Conservation (phyloP, 129 eudicot genomes). For the Apium graveolens region DNA sequence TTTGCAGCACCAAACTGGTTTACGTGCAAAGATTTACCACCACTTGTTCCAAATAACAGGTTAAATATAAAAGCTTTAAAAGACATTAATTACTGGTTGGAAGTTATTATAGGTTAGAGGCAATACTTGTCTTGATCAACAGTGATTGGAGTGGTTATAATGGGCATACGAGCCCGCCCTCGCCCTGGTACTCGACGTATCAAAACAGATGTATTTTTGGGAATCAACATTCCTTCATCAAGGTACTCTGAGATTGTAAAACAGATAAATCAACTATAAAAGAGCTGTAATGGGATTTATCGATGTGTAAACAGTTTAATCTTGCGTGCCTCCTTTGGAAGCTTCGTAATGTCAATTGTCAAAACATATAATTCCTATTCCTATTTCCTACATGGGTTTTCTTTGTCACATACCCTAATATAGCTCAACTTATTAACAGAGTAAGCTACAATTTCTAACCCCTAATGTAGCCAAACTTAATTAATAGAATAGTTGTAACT, state of each 20-base stretch:
- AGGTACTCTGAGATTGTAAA: slow-evolving; percentile 80
- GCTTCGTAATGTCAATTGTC: slow-evolving; percentile 11
- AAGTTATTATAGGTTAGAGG: slow-evolving; percentile 37
- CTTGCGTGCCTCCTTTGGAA: slow-evolving; percentile 7
- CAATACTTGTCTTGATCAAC: slow-evolving; percentile 65
- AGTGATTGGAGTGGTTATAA: slow-evolving; percentile 64
- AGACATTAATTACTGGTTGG: slow-evolving; percentile 4
- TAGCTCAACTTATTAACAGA: background rate
- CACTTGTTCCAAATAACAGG: slow-evolving; percentile 6
- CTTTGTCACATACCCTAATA: background rate
- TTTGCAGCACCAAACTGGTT: slow-evolving; percentile 17
- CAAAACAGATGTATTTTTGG: slow-evolving; percentile 93
- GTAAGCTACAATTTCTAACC: background rate
- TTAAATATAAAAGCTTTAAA: background rate
- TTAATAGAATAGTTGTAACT: background rate
- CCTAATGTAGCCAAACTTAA: background rate
- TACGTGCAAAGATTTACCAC: slow-evolving; percentile 17
- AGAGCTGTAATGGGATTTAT: slow-evolving; percentile 17
- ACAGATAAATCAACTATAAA: slow-evolving; percentile 34
- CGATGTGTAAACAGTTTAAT: background rate
- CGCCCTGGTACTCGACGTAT: slow-evolving; percentile 85
- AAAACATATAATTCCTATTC: slow-evolving; percentile 9
- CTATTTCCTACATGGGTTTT: background rate
- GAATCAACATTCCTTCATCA: slow-evolving; percentile 85
- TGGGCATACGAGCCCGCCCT: slow-evolving; percentile 74